Percentiles rank a stretch among this genome's conserved stretches.
phyloP scores from a whole-genome alignment of 2,329 filamentous ascomycete genomes.

The Exophiala sideris region DNA sequence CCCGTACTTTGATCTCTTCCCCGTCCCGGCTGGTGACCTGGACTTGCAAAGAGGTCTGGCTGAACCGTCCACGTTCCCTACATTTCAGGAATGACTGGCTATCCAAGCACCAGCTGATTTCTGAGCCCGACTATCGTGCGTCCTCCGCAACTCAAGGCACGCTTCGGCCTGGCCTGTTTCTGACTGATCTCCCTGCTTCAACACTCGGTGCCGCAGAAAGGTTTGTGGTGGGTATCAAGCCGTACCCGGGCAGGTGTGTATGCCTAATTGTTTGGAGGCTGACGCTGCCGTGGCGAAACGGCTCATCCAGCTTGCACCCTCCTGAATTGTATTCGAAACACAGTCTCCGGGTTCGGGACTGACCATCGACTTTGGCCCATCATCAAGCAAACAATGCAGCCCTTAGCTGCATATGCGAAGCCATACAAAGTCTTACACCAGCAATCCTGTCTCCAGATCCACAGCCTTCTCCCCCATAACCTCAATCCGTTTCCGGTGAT shows the following conservation, averaged over 20 bases:
- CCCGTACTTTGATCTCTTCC: constrained; percentile 17
- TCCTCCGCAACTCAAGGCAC: neutral
- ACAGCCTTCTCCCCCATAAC: constrained; percentile 15
- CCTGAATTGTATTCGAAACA: too few species aligned
- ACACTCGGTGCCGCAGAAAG: constrained; percentile 20
- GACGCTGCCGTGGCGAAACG: constrained; percentile 17
- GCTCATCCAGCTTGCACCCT: constrained; percentile 6
- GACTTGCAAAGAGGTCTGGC: constrained; percentile 12
- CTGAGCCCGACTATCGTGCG: neutral
- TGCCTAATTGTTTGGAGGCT: constrained; percentile 21
- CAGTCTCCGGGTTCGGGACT: neutral
- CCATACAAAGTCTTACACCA: too few species aligned
- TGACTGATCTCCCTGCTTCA: constrained; percentile 1
- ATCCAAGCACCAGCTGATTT: neutral
- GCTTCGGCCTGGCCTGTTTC: neutral
- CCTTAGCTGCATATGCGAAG: too few species aligned
- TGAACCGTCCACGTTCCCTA: constrained; percentile 3
- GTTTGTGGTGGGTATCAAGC: constrained; percentile 16
- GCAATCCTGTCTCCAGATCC: constrained; percentile 7
- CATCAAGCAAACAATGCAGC: neutral
- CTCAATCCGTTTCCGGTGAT: constrained; percentile 16
- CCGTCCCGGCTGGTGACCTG: constrained; percentile 16
- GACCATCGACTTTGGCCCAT: neutral
- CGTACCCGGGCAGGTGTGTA: constrained; percentile 22
- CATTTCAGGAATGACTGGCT: constrained; percentile 1